Conservation (phyloP, 2,329 filamentous ascomycete genomes). For the Neonectria hederae region DNA sequence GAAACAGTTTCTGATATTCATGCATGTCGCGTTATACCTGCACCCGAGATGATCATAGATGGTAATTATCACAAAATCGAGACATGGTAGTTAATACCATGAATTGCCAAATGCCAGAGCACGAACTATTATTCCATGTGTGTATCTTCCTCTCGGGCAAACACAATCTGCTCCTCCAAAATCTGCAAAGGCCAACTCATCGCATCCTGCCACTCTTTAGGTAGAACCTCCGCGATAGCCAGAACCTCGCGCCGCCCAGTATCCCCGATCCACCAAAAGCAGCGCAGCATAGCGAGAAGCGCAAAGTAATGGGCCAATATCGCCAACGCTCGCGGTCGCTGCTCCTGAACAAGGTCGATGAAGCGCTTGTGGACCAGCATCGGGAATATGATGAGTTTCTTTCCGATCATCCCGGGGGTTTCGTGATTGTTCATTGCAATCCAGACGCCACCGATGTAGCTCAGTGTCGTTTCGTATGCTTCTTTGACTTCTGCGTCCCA, state of each 20-base stretch:
- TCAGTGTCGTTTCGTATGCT: slow-evolving; percentile 11
- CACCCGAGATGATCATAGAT: too few relatives aligned
- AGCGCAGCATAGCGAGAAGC: slow-evolving; percentile 14
- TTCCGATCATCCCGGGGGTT: background rate
- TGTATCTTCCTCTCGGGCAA: slow-evolving; percentile 6
- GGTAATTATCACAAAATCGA: background rate
- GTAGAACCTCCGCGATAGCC: slow-evolving; percentile 4
- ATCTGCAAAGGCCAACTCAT: slow-evolving; percentile 21
- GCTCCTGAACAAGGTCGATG: slow-evolving; percentile 11
- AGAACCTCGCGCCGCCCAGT: slow-evolving; percentile 8
- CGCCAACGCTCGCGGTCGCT: slow-evolving; percentile 14
- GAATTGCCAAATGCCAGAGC: too few relatives aligned
- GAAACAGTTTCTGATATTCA: too few relatives aligned
- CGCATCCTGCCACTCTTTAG: slow-evolving; percentile 8
- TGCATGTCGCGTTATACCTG: too few relatives aligned
- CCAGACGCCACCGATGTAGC: slow-evolving; percentile 16
- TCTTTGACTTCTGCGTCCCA: slow-evolving; percentile 10
- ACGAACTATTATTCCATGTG: background rate
- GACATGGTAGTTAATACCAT: too few relatives aligned
- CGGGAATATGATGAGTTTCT: slow-evolving; percentile 10
- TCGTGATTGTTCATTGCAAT: slow-evolving; percentile 14
- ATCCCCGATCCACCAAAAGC: slow-evolving; percentile 14
- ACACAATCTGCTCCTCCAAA: slow-evolving; percentile 18
- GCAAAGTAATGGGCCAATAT: slow-evolving; percentile 22
- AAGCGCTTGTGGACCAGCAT: slow-evolving; percentile 14